Evolutionary conservation across 1,284 basidiomycete genomes (phyloP).

Genomic region (Cryptococcus sp.): DNA sequence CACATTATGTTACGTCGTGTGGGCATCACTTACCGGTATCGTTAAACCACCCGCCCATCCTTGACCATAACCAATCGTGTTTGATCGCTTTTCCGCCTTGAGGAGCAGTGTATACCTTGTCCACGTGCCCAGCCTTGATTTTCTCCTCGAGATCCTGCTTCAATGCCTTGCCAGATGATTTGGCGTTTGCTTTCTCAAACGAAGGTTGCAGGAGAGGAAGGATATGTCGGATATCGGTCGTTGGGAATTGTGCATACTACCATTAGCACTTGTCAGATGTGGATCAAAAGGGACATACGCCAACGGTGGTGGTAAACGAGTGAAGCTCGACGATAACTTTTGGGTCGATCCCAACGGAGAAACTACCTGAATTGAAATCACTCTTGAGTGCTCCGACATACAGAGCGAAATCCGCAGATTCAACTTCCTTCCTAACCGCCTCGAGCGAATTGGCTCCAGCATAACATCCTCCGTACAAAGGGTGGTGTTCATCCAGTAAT

Average conservation of each 20-base stretch:
- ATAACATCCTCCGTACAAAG: slow-evolving; percentile 86
- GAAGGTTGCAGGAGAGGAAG: slow-evolving; percentile 46
- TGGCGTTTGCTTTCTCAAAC: slow-evolving; percentile 30
- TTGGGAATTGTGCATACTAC: slow-evolving; percentile 49
- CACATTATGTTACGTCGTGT: not conserved
- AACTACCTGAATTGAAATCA: slow-evolving; percentile 70
- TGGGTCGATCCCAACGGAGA: slow-evolving; percentile 55
- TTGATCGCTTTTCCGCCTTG: slow-evolving; percentile 51
- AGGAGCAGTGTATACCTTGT: slow-evolving; percentile 16
- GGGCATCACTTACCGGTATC: slow-evolving; percentile 51
- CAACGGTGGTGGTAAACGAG: slow-evolving; percentile 68
- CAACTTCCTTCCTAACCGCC: slow-evolving; percentile 68
- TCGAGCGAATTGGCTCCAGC: slow-evolving; percentile 72
- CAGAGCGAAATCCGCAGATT: slow-evolving; percentile 76
- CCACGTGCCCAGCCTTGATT: slow-evolving; percentile 26
- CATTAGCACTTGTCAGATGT: slow-evolving; percentile 11
- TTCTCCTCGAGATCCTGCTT: slow-evolving; percentile 31
- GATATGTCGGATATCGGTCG: slow-evolving; percentile 51
- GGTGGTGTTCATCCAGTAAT: slow-evolving; percentile 69
- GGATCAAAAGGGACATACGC: slow-evolving; percentile 12
- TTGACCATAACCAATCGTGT: slow-evolving; percentile 83
- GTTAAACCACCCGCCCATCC: slow-evolving; percentile 71
- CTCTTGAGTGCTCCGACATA: slow-evolving; percentile 74
- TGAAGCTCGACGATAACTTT: slow-evolving; percentile 68
- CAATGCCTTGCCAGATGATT: slow-evolving; percentile 3